Conservation (phyloP, 495 filamentous ascomycete genomes). For the Filosporella fistucella region DNA sequence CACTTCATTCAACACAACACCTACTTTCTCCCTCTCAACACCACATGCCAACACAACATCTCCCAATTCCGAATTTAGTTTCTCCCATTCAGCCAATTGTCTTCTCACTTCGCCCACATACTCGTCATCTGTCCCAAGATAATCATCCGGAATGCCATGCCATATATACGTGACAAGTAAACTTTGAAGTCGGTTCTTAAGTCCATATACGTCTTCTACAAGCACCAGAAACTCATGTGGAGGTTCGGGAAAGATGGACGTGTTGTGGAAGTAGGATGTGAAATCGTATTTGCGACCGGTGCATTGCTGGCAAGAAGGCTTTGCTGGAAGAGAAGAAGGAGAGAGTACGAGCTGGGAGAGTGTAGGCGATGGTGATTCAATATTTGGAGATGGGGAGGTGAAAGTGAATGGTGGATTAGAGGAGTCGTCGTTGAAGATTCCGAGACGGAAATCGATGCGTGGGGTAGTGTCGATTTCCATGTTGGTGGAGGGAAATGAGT, state of each 20-base stretch:
- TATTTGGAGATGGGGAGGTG: no score
- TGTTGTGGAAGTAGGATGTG: conserved; percentile 21
- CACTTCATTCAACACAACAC: neutral
- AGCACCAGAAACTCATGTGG: conserved; percentile 11
- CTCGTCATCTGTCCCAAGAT: neutral
- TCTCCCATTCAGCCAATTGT: neutral
- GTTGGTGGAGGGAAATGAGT: no score
- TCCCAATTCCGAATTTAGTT: conserved; percentile 1
- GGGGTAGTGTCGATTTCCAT: no score
- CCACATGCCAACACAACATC: conserved; percentile 2
- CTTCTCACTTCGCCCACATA: no score
- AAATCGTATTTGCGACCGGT: conserved; percentile 18
- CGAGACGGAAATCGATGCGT: no score
- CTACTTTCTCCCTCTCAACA: neutral
- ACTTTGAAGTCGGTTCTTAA: conserved; percentile 15
- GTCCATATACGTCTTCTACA: conserved; percentile 14
- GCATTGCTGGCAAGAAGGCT: conserved; percentile 8
- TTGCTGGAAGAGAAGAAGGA: no score
- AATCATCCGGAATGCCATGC: neutral
- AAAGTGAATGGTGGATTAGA: no score
- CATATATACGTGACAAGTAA: conserved; percentile 13
- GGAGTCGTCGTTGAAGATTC: no score
- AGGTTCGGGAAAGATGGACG: conserved; percentile 8
- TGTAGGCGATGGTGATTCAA: no score
- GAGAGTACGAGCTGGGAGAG: no score